phyloP scores from a whole-genome alignment of 1,284 basidiomycete species.

The Ustilago shanxiensis region DNA sequence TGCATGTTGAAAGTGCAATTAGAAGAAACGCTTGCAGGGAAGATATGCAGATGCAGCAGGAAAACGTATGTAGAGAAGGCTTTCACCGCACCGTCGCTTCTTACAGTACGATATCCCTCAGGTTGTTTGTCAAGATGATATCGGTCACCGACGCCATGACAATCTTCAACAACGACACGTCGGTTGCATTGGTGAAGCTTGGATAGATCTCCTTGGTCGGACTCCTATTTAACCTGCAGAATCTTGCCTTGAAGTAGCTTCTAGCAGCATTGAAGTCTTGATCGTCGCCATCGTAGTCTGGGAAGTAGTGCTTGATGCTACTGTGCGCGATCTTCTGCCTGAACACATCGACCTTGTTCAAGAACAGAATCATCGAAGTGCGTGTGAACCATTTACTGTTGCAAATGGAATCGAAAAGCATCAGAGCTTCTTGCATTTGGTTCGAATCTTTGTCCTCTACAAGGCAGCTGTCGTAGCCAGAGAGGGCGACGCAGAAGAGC shows the following conservation, averaged over 20 bases:
- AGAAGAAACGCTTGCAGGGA: conserved; percentile 2
- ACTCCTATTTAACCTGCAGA: conserved; percentile 84
- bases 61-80: background rate
- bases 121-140: conserved; percentile 60
- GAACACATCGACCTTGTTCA: conserved; percentile 79
- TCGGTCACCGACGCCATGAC: conserved; percentile 78
- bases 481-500: conserved; percentile 85
- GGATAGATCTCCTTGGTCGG: conserved; percentile 88
- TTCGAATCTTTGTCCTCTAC: conserved; percentile 93
- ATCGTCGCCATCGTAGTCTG: conserved; percentile 69
- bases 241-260: conserved; percentile 90
- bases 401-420: conserved; percentile 95
- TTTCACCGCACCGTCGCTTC: no score
- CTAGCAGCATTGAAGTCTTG: conserved; percentile 80
- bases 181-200: conserved; percentile 91
- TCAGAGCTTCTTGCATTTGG: conserved; percentile 96
- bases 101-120: conserved; percentile 48
- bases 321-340: conserved; percentile 83
- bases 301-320: conserved; percentile 82
- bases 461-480: conserved; percentile 90
- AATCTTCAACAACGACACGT: conserved; percentile 88
- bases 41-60: background rate
- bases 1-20: background rate
- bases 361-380: conserved; percentile 87
- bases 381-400: conserved; percentile 94